Percentiles rank a stretch among this genome's conserved stretches.
Conservation (phyloP, 2,329 filamentous ascomycete genomes). For the Trichoderma atroviride region DNA sequence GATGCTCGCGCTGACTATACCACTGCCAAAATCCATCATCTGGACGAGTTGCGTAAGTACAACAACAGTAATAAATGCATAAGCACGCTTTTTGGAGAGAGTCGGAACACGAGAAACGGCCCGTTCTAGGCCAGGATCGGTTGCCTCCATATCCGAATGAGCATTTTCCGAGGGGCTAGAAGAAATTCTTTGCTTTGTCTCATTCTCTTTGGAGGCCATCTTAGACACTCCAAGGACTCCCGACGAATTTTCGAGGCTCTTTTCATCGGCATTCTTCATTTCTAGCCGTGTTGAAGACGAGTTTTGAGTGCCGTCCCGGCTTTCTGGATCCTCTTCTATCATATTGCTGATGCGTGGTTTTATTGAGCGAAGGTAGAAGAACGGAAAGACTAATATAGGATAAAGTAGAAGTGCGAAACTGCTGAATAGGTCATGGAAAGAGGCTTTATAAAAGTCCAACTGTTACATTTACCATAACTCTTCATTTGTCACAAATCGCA, state of each 20-base stretch:
- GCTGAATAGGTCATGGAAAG: background rate
- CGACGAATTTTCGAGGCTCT: background rate
- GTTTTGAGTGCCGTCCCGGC: background rate
- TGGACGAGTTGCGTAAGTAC: background rate
- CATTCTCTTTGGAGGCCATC: background rate
- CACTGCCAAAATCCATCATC: background rate
- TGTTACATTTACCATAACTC: background rate
- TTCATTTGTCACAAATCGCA: background rate
- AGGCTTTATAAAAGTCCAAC: background rate
- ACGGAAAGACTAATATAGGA: background rate
- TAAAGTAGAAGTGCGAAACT: background rate
- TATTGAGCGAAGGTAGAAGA: background rate
- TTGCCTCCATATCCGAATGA: background rate
- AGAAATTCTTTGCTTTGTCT: background rate
- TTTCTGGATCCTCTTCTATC: background rate
- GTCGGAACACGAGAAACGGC: background rate
- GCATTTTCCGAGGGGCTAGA: background rate
- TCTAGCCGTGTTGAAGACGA: background rate
- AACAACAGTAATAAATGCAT: background rate
- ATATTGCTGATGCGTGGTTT: background rate
- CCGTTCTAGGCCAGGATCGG: background rate
- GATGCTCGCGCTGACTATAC: background rate
- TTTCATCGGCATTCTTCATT: background rate
- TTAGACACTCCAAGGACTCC: background rate
- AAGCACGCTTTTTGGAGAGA: background rate